These are phyloP conservation scores for Fusarium palustre DNA, from an alignment of 2,329 filamentous ascomycete genomes.

Conservation along the genomic window DNA sequence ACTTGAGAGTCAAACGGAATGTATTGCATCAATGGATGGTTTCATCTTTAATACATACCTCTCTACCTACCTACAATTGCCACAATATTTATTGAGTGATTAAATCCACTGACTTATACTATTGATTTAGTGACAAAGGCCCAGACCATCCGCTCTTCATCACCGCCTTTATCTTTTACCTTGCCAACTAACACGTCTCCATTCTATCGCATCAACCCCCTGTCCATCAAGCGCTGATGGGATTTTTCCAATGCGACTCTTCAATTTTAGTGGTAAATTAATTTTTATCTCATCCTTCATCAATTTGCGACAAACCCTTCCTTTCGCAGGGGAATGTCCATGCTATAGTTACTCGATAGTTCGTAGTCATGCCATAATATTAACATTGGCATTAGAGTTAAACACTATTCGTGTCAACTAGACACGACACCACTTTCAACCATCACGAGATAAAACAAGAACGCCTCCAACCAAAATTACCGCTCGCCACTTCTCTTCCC, in stretches of 20 bases:
- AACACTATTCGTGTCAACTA: constrained; percentile 3
- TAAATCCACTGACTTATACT: not conserved
- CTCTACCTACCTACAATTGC: not conserved
- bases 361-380: constrained; percentile 7
- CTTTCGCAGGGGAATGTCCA: constrained; percentile 17
- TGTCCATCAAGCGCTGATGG: constrained; percentile 31
- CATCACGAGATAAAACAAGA: constrained; percentile 21
- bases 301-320: constrained; percentile 20
- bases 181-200: constrained; percentile 33
- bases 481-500: constrained; percentile 28
- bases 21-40: not conserved
- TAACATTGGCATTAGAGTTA: not conserved
- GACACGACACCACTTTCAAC: not conserved
- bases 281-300: constrained; percentile 11
- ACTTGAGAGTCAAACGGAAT: not conserved
- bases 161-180: constrained; percentile 24
- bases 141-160: constrained; percentile 17
- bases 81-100: not conserved
- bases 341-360: constrained; percentile 7
- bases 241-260: constrained; percentile 26
- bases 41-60: not conserved
- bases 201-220: constrained; percentile 34
- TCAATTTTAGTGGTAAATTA: constrained; percentile 26
- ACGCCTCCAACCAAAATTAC: constrained; percentile 3
- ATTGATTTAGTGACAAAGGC: not conserved